phyloP scores from a whole-genome alignment of 805 yeast genomes.

The Maudiozyma serrabonitensis region DNA sequence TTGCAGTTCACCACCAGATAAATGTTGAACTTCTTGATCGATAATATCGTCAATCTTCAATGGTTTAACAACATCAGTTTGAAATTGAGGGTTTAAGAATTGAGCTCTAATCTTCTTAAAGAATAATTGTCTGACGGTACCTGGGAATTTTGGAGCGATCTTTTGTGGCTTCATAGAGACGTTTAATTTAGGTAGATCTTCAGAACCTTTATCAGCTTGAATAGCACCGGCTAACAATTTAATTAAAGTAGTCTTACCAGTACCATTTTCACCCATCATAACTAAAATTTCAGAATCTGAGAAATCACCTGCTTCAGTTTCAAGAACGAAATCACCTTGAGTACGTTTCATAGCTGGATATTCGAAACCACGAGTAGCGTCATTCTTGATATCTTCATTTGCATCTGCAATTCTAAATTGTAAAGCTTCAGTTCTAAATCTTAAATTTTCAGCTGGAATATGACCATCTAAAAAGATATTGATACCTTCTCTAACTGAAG shows the following conservation, averaged over 20 bases:
- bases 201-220: slow-evolving; percentile 75
- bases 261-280: slow-evolving; percentile 99
- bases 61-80: slow-evolving; percentile 96
- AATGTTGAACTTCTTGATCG: slow-evolving; percentile 94
- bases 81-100: slow-evolving; percentile 93
- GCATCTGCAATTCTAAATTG: slow-evolving; percentile 92
- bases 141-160: slow-evolving; percentile 97
- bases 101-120: slow-evolving; percentile 92
- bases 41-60: slow-evolving; percentile 85
- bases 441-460: slow-evolving; percentile 91
- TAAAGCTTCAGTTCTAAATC: slow-evolving; percentile 92
- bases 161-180: slow-evolving; percentile 98
- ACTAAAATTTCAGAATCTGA: slow-evolving; percentile 94
- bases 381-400: slow-evolving; percentile 61
- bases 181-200: slow-evolving; percentile 70
- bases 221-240: slow-evolving; percentile 88
- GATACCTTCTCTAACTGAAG: slow-evolving; percentile 98
- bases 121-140: slow-evolving; percentile 96
- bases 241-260: slow-evolving; percentile 98
- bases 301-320: slow-evolving; percentile 79
- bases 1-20: slow-evolving; percentile 99
- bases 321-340: slow-evolving; percentile 89
- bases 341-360: slow-evolving; percentile 85
- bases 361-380: slow-evolving; percentile 65
- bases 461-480: slow-evolving; percentile 97